A percentile compares a stretch with the other conserved stretches of the same genome.
Conservation (phyloP, 495 filamentous ascomycete species). For the Tuber umbilicatum region DNA sequence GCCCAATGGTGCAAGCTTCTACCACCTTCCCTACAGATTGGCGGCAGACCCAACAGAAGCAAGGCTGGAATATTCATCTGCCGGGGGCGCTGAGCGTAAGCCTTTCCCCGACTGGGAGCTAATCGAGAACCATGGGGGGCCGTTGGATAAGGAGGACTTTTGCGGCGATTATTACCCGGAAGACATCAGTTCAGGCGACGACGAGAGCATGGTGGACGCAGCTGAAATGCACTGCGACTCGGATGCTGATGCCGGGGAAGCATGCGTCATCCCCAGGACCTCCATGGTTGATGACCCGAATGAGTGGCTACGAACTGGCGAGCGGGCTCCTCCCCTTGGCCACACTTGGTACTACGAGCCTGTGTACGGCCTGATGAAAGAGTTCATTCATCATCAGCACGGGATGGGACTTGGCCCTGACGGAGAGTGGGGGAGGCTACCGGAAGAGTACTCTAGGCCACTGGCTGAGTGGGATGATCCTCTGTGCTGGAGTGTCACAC, state of each 20-base stretch:
- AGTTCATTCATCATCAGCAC: background rate
- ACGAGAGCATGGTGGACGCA: background rate
- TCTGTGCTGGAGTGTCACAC: background rate
- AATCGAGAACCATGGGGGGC: background rate
- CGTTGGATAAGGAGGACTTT: background rate
- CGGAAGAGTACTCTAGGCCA: background rate
- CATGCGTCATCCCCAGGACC: background rate
- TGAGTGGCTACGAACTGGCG: background rate
- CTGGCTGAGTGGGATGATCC: background rate
- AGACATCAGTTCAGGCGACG: background rate
- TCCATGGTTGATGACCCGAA: fast-evolving
- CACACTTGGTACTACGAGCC: background rate
- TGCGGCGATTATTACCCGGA: background rate
- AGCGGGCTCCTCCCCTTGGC: background rate
- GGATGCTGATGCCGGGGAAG: background rate
- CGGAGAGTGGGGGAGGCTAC: background rate
- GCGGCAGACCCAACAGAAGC: background rate
- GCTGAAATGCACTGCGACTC: background rate
- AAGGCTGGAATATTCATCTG: fast-evolving
- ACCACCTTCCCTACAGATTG: background rate
- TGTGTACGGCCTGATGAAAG: background rate
- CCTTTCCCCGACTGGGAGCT: background rate
- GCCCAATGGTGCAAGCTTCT: background rate
- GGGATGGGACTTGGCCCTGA: background rate
- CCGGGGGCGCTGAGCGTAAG: background rate